Evolutionary conservation across 805 yeast genomes (phyloP).

Genomic region (Zygosaccharomyces lentus): DNA sequence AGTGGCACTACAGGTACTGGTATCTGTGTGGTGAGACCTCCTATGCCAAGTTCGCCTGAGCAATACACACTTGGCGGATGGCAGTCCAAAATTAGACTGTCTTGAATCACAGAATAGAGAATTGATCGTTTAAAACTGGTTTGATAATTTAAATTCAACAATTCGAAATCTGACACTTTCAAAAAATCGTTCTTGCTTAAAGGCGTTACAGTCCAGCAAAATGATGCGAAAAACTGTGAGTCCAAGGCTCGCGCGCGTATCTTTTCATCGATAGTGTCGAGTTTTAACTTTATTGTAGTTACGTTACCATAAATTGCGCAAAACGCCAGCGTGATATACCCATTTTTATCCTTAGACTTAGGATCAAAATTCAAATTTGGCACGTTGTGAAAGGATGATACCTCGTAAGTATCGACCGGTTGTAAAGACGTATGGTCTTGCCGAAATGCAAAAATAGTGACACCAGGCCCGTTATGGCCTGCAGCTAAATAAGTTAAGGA

Average conservation of each 20-base stretch:
- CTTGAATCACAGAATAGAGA: slow-evolving; percentile 18
- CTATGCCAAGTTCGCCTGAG: slow-evolving; percentile 27
- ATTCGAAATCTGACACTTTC: slow-evolving; percentile 22
- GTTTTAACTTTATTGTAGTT: slow-evolving; percentile 16
- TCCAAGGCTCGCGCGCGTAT: slow-evolving; percentile 11
- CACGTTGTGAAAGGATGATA: slow-evolving; percentile 19
- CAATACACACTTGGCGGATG: slow-evolving; percentile 13
- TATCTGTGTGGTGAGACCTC: slow-evolving; percentile 26
- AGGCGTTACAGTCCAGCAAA: slow-evolving; percentile 19
- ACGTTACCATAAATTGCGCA: slow-evolving; percentile 23
- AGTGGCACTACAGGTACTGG: slow-evolving; percentile 25
- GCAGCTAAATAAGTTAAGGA: slow-evolving; percentile 16
- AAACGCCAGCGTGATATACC: slow-evolving; percentile 15
- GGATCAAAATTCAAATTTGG: slow-evolving; percentile 20
- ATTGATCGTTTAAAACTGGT: slow-evolving; percentile 15
- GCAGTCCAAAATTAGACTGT: slow-evolving; percentile 18
- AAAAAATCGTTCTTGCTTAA: slow-evolving; percentile 19
- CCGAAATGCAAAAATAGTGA: slow-evolving; percentile 16
- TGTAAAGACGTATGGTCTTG: background rate
- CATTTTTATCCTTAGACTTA: slow-evolving; percentile 9
- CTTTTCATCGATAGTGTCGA: background rate
- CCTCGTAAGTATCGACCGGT: slow-evolving; percentile 8
- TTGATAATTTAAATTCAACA: slow-evolving; percentile 23
- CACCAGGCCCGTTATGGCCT: slow-evolving; percentile 24
- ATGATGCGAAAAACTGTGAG: slow-evolving; percentile 21